Percentiles rank a stretch among this genome's conserved stretches.
These are phyloP conservation scores for Colletotrichum sp. DNA, from an alignment of 2,329 filamentous ascomycete genomes.

Conservation along the genomic window DNA sequence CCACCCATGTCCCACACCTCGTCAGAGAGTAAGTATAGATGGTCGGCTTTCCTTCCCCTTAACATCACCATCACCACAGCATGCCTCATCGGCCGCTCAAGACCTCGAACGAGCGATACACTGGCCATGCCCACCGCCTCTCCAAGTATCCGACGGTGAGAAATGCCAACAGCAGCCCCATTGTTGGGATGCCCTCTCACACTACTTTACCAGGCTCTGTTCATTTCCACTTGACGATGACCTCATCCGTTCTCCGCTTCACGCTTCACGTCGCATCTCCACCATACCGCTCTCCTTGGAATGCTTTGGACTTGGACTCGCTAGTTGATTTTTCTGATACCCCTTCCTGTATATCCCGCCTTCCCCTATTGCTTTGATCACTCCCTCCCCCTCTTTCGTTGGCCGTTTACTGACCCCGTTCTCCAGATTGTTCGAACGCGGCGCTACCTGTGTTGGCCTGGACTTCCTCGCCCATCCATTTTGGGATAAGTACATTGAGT, in stretches of 20 bases:
- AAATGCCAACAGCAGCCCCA: conserved; percentile 67
- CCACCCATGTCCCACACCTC: conserved; percentile 89
- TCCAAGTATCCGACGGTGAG: conserved; percentile 67
- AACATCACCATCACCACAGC: conserved; percentile 58
- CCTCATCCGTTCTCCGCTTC: conserved; percentile 45
- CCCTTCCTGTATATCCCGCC: conserved; percentile 66
- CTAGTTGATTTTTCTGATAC: conserved; percentile 57
- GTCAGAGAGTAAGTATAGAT: conserved; percentile 98
- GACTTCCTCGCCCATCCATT: conserved; percentile 96
- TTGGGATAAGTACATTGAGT: conserved; percentile 99
- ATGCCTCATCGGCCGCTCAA: conserved; percentile 42
- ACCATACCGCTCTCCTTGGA: conserved; percentile 33
- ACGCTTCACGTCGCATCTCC: conserved; percentile 47
- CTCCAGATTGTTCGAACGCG: conserved; percentile 88
- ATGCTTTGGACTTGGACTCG: conserved; percentile 53
- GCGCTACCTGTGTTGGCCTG: conserved; percentile 81
- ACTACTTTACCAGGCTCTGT: conserved; percentile 67
- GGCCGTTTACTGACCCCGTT: conserved; percentile 31
- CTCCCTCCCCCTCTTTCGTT: conserved; percentile 22
- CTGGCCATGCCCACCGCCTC: conserved; percentile 37
- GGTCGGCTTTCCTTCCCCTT: conserved; percentile 69
- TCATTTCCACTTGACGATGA: conserved; percentile 45
- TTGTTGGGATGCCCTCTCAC: conserved; percentile 69
- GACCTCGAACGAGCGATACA: conserved; percentile 38
- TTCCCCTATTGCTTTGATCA: conserved; percentile 38